A percentile compares a stretch with the other conserved stretches of the same genome.
Evolutionary conservation across 2,329 filamentous ascomycete species (phyloP).

Genomic region (Tolypocladium inflatum): DNA sequence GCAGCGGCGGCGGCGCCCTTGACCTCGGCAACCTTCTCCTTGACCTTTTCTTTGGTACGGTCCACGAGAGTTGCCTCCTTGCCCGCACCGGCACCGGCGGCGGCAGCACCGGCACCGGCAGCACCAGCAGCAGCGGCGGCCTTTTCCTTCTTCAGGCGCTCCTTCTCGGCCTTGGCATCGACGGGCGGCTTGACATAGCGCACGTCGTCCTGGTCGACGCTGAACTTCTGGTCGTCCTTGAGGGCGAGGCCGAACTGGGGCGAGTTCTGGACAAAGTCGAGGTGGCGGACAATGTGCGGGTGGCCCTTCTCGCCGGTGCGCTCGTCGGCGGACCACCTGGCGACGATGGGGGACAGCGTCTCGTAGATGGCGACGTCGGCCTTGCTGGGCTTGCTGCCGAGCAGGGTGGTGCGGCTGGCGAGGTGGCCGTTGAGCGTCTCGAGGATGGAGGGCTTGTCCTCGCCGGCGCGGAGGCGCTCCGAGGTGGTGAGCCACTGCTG

Average conservation of each 20-base stretch:
- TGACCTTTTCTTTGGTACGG: constrained; percentile 50
- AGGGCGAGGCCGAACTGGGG: constrained; percentile 63
- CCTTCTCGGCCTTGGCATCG: constrained; percentile 91
- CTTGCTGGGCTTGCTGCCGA: constrained; percentile 81
- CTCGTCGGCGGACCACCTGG: constrained; percentile 74
- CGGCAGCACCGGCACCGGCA: constrained; percentile 43
- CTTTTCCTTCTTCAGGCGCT: constrained; percentile 94
- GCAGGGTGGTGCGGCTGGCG: constrained; percentile 76
- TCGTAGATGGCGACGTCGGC: constrained; percentile 81
- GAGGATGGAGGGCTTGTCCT: constrained; percentile 59
- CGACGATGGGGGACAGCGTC: constrained; percentile 65
- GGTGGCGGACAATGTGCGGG: constrained; percentile 81
- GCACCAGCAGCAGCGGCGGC: constrained; percentile 54
- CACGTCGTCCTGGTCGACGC: constrained; percentile 69
- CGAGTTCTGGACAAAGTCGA: constrained; percentile 94
- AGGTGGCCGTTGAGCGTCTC: constrained; percentile 79
- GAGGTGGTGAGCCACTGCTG: constrained; percentile 80
- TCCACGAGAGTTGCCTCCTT: constrained; percentile 41
- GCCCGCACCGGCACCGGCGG: constrained; percentile 20
- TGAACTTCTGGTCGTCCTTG: constrained; percentile 63
- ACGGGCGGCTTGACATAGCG: constrained; percentile 81
- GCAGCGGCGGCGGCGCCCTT: constrained; percentile 22
- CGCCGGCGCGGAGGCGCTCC: constrained; percentile 49
- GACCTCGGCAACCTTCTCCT: constrained; percentile 42
- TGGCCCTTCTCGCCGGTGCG: constrained; percentile 81